phyloP scores from a whole-genome alignment of 352 stramenopile species.

The Globisporangium ultimum region DNA sequence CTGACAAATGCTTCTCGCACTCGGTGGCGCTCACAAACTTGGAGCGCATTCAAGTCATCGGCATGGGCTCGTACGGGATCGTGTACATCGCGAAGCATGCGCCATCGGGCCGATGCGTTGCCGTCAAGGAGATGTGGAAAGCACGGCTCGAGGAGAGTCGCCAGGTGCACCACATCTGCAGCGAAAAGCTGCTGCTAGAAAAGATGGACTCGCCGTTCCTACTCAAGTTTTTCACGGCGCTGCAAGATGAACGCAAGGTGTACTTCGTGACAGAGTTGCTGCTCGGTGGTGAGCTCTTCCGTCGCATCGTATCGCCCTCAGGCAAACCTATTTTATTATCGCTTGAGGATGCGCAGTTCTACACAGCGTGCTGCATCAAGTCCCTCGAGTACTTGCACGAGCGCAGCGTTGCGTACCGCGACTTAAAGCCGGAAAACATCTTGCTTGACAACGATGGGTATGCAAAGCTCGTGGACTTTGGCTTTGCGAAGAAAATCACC shows the following conservation, averaged over 20 bases:
- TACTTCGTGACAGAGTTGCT: conserved; percentile 94
- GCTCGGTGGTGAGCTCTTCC: conserved; percentile 92
- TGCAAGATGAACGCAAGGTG: conserved; percentile 88
- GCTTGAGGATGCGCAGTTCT: conserved; percentile 81
- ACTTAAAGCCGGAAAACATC: conserved; percentile 89
- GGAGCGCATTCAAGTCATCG: conserved; percentile 50
- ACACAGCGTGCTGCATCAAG: conserved; percentile 80
- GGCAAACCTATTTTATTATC: conserved; percentile 79
- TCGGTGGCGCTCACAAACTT: conserved; percentile 57
- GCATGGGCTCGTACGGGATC: conserved; percentile 46
- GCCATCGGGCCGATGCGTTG: conserved; percentile 36
- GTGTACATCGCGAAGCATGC: conserved; percentile 49
- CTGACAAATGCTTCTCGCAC: conserved; percentile 44
- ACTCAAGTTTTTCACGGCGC: conserved; percentile 87
- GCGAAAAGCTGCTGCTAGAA: conserved; percentile 84
- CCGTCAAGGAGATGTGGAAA: conserved; percentile 70
- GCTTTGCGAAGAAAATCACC: conserved; percentile 87
- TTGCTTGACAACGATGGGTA: conserved; percentile 83
- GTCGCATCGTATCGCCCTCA: conserved; percentile 66
- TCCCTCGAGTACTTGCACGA: conserved; percentile 88
- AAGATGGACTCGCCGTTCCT: conserved; percentile 90
- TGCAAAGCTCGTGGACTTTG: conserved; percentile 92
- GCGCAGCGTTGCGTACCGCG: conserved; percentile 79
- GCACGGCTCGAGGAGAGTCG: conserved; percentile 69
- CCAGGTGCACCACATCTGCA: conserved; percentile 88